Conservation (phyloP, 495 filamentous ascomycete genomes). For the Trichocladium antarcticum region DNA sequence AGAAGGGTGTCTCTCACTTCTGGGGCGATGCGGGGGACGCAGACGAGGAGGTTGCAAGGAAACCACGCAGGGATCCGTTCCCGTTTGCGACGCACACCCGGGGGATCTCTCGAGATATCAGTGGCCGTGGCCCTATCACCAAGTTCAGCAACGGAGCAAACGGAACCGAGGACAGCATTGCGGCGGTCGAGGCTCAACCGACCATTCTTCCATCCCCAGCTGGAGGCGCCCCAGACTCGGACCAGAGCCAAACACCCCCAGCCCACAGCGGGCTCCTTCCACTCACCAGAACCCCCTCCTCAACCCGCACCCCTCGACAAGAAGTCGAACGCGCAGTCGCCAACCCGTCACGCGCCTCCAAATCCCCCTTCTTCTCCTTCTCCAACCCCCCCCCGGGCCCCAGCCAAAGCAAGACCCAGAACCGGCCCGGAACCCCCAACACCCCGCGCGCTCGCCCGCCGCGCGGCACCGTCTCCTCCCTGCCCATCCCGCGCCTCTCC, state of each 20-base stretch:
- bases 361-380: conserved; percentile 35
- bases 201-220: not conserved
- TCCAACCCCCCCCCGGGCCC: conserved; percentile 2
- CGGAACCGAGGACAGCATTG: not conserved
- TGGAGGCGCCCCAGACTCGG: not conserved
- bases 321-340: conserved; percentile 2
- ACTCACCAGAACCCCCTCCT: not conserved
- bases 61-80: not conserved
- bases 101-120: not conserved
- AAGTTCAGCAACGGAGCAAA: not conserved
- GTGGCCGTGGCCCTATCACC: not conserved
- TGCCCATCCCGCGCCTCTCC: conserved; percentile 60
- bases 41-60: not conserved
- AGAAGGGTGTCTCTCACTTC: conserved; percentile 11
- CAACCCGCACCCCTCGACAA: not conserved
- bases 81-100: too few relatives aligned
- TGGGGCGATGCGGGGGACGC: conserved; percentile 6
- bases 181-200: not conserved
- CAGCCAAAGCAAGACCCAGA: not conserved
- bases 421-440: conserved; percentile 1
- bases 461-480: conserved; percentile 46
- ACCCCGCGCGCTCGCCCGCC: conserved; percentile 24
- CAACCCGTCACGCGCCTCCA: conserved; percentile 13
- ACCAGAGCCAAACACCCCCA: not conserved
- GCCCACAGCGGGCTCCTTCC: not conserved